Evolutionary conservation across 768 basidiomycete species (phyloP).

Genomic region (Boletus reticulatus): DNA sequence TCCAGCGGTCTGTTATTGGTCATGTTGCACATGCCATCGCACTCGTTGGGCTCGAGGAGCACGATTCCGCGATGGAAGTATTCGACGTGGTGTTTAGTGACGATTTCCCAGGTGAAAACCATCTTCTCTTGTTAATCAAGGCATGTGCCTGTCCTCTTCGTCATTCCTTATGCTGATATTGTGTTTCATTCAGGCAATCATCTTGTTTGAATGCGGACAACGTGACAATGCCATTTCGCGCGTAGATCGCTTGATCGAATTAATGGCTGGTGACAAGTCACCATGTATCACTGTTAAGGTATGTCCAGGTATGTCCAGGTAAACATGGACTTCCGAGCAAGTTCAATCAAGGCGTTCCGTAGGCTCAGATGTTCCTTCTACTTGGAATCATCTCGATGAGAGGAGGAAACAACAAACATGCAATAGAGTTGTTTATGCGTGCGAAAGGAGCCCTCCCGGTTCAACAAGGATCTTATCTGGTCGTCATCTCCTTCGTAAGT

Average conservation of each 20-base stretch:
- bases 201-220: not conserved
- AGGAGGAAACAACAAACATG: not conserved
- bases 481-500: not conserved
- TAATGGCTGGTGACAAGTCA: too few relatives aligned
- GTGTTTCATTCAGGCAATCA: not conserved
- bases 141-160: not conserved
- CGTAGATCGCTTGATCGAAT: too few relatives aligned
- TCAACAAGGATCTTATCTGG: not conserved
- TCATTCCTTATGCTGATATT: not conserved
- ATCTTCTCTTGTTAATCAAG: constrained; percentile 9
- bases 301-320: too few relatives aligned
- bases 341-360: not conserved
- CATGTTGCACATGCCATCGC: constrained; percentile 7
- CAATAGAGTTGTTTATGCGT: not conserved
- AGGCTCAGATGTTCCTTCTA: not conserved
- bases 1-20: constrained; percentile 3
- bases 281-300: too few relatives aligned
- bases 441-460: not conserved
- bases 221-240: too few relatives aligned
- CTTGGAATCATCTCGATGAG: not conserved
- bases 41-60: not conserved
- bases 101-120: not conserved
- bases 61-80: not conserved
- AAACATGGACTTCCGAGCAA: not conserved
- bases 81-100: constrained; percentile 6